Conservation (phyloP, 78 protist species). For the slime mould (Dictyostelium discoideum) region dicty_2.7 NC_007089.4:4429501-4430000, state of each 20-base stretch:
- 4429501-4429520: background rate
- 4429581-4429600: constrained; percentile 88
- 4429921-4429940: constrained; percentile 86
- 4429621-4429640: constrained; percentile 82
- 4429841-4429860: constrained; percentile 77
- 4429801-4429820: background rate
- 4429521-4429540: constrained; percentile 84
- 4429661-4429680: constrained; percentile 90
- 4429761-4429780: background rate
- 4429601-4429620: constrained; percentile 88
- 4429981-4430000: constrained; percentile 17
- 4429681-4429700: constrained; percentile 80
- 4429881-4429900: background rate
- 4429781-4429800: background rate
- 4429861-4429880: constrained; percentile 23
- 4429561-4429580: constrained; percentile 60
- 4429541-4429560: constrained; percentile 58
- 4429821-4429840: constrained; percentile 59
- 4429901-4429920: constrained; percentile 57
- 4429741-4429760: too few species aligned
- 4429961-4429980: constrained; percentile 83
- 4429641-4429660: constrained; percentile 91
- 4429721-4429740: constrained; percentile 87
- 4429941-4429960: constrained; percentile 60
- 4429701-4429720: constrained; percentile 87